phyloP scores from a whole-genome alignment of 257 asterid genomes.

The Fraxinus excelsior region DNA sequence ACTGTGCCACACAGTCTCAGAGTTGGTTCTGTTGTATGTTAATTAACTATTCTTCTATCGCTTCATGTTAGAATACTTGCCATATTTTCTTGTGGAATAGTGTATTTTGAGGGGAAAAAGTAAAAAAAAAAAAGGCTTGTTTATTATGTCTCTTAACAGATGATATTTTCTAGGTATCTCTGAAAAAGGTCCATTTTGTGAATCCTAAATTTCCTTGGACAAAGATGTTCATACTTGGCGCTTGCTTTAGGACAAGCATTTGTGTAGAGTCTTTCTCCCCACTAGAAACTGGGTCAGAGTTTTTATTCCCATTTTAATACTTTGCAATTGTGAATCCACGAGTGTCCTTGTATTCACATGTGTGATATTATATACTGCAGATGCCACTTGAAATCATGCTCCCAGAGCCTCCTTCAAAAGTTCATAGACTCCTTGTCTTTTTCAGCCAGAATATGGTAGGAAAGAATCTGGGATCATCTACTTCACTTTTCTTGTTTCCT shows the following conservation, averaged over 20 bases:
- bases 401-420: conserved; percentile 62
- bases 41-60: conserved; percentile 7
- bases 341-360: conserved; percentile 20
- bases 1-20: conserved; percentile 76
- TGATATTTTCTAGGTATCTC: conserved; percentile 56
- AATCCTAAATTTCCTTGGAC: conserved; percentile 80
- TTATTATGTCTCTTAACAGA: conserved; percentile 25
- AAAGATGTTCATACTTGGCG: conserved; percentile 73
- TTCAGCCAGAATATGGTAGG: conserved; percentile 83
- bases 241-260: conserved; percentile 72
- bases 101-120: background rate
- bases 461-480: background rate
- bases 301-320: conserved; percentile 20
- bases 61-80: conserved; percentile 20
- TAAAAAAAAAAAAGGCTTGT: background rate
- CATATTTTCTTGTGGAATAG: conserved; percentile 16
- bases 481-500: conserved; percentile 9
- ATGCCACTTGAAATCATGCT: conserved; percentile 51
- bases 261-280: conserved; percentile 81
- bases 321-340: background rate
- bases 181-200: conserved; percentile 76
- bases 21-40: conserved; percentile 83
- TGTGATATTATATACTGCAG: conserved; percentile 40
- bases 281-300: conserved; percentile 63
- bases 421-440: conserved; percentile 64